Evolutionary conservation across 1,284 basidiomycete species (phyloP).

Genomic region (Thecaphora frezii): DNA sequence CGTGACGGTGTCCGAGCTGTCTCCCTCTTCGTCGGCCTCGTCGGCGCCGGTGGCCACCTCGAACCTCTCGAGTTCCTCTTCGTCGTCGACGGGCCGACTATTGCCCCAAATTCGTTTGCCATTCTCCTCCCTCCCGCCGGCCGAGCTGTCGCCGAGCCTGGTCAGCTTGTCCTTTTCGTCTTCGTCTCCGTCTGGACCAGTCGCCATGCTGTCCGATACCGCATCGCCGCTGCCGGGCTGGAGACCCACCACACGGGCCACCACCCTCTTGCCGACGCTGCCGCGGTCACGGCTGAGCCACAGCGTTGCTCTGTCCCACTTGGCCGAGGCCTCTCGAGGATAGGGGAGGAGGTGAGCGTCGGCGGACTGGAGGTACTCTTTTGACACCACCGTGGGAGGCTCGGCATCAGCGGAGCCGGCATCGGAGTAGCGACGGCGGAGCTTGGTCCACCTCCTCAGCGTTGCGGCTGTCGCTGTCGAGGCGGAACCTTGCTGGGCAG

Average conservation of each 20-base stretch:
- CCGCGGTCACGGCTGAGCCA: slow-evolving; percentile 9
- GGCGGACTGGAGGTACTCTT: slow-evolving; percentile 14
- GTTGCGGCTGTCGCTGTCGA: no score
- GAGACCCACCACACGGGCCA: slow-evolving; percentile 19
- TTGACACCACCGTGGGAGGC: slow-evolving; percentile 4
- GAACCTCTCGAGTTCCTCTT: background rate
- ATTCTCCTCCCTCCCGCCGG: background rate
- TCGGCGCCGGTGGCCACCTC: background rate
- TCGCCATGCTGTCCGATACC: slow-evolving; percentile 11
- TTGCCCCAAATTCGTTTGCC: background rate
- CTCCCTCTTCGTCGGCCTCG: background rate
- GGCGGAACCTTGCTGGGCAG: no score
- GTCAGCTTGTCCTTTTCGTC: background rate
- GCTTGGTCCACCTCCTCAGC: no score
- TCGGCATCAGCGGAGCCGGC: no score
- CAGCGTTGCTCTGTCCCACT: slow-evolving; percentile 13
- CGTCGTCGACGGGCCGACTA: slow-evolving; percentile 1
- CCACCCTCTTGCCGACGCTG: slow-evolving; percentile 6
- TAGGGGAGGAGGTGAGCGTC: slow-evolving; percentile 16
- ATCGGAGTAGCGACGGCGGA: no score
- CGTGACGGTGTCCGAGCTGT: background rate
- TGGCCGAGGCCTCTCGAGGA: slow-evolving; percentile 1
- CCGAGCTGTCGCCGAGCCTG: background rate
- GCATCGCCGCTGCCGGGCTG: slow-evolving; percentile 11
- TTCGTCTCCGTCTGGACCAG: slow-evolving; percentile 9